These are phyloP conservation scores for Phanerochaete sordida DNA, from an alignment of 768 basidiomycete genomes.

Conservation along the genomic window DNA sequence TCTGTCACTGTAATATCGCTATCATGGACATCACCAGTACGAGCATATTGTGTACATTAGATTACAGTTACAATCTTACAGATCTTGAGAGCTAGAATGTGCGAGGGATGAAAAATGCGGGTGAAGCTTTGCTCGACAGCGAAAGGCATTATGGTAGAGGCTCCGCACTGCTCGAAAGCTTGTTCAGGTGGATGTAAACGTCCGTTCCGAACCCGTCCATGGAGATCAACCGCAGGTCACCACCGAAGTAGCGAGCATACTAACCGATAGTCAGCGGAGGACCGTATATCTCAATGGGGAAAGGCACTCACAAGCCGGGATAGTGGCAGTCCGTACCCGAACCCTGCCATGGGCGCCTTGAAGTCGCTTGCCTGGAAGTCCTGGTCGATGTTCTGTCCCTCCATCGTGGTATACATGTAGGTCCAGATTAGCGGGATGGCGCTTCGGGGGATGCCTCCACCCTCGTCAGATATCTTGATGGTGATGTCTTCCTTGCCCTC, in stretches of 20 bases:
- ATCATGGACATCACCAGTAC: too few relatives aligned
- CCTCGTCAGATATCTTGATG: constrained; percentile 98
- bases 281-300: neutral
- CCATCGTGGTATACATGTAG: constrained; percentile 94
- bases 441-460: constrained; percentile 87
- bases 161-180: constrained; percentile 78
- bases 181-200: constrained; percentile 89
- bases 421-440: constrained; percentile 98
- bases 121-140: neutral
- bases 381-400: constrained; percentile 63
- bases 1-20: too few relatives aligned
- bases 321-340: constrained; percentile 90
- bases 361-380: constrained; percentile 87
- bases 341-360: constrained; percentile 97
- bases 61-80: constrained; percentile 12
- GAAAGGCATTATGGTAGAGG: constrained; percentile 50
- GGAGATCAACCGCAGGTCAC: constrained; percentile 88
- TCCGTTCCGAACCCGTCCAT: constrained; percentile 99
- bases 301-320: constrained; percentile 71
- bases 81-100: neutral
- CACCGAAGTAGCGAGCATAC: constrained; percentile 96
- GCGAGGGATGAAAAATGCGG: too few relatives aligned
- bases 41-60: constrained; percentile 4
- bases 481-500: constrained; percentile 99
- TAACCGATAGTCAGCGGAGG: constrained; percentile 25